Percentiles rank a stretch among this genome's conserved stretches.
Evolutionary conservation across 768 basidiomycete genomes (phyloP).

Genomic region (Mycena floridula): DNA sequence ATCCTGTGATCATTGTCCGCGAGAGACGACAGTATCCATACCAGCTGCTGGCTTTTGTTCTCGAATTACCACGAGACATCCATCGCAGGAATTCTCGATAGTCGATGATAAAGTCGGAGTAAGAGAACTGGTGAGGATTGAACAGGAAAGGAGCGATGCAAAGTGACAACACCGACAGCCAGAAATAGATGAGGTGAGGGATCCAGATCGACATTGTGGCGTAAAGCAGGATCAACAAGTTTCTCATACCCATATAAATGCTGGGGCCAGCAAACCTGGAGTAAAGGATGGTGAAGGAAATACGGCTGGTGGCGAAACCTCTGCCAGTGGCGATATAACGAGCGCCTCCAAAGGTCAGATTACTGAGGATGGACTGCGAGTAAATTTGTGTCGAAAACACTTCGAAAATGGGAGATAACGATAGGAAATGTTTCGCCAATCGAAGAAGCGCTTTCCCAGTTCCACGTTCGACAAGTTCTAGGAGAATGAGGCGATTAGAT

Average conservation of each 20-base stretch:
- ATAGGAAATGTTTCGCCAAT: conserved; percentile 93
- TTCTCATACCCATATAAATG: conserved; percentile 98
- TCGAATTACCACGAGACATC: conserved; percentile 99
- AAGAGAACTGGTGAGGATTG: conserved; percentile 99
- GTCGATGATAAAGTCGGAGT: conserved; percentile 96
- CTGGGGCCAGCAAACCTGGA: conserved; percentile 99
- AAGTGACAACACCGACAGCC: conserved; percentile 92
- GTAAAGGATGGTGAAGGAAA: conserved; percentile 94
- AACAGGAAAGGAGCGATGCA: conserved; percentile 97
- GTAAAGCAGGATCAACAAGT: conserved; percentile 84
- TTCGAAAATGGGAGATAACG: conserved; percentile 95
- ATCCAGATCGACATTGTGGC: conserved; percentile 90
- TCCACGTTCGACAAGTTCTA: conserved; percentile 94
- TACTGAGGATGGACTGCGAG: conserved; percentile 93
- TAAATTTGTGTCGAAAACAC: conserved; percentile 99
- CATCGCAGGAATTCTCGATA: conserved; percentile 97
- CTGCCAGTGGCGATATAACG: conserved; percentile 99
- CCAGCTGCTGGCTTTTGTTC: conserved; percentile 97
- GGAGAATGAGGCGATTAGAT: conserved; percentile 4
- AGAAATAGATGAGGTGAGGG: conserved; percentile 96
- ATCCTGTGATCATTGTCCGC: conserved; percentile 95
- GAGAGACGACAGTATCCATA: conserved; percentile 98
- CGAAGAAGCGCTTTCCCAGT: conserved; percentile 93
- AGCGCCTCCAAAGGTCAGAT: conserved; percentile 96
- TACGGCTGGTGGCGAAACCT: conserved; percentile 96